Base-by-base conservation (phyloP, 2,329 filamentous ascomycete genomes). In the Neofusicoccum sp. region DNA sequence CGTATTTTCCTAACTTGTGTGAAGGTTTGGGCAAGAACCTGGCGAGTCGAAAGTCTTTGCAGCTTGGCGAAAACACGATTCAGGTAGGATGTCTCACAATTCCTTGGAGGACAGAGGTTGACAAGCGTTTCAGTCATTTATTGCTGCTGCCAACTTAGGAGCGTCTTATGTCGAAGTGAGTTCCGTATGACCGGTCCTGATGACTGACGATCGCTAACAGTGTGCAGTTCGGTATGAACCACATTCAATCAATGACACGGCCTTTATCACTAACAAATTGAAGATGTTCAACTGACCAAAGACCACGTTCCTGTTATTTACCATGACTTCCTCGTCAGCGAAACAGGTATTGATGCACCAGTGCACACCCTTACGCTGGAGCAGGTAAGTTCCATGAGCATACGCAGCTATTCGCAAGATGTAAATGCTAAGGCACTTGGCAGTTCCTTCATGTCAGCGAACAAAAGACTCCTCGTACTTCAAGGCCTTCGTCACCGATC, bases 261-360 rank as follows among this genome's bases (percentile, higher is more conserved):
- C n/a, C 6, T 28, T 33, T 62, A 9, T 43, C 11, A 22, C 56
- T 63, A 16, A 66, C 36, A n/a, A 37, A 12, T 22, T 63, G 60
- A 90, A 71, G 95, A 99, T 74, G 95, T 99, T 0, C 95, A 99
- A 74, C 82, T 99, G 43, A 99, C 95, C n/a, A 99, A 99, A 73
- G 95, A 99, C 73, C 93, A 96, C 71, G 93, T 99, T 1, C 95
- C 95, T 0, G 94, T 99, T 67, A 97, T 99, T 71, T 99, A 99
- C 74, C 95, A 99, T 74, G 95, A 99, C 76, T 99, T 99, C 72
- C 83, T 98, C 12, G 95, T 99, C 74, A 97, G 93, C 73, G 95
- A 99, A 78, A 98, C 95, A 0, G 95, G 96, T 8, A 95, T 97
- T 61, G 95, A 99, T 73, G 95, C 95, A 0, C 95, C 95, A 0